Evolutionary conservation across 352 stramenopile species (phyloP).

Genomic region (Globisporangium paroecandrum): DNA sequence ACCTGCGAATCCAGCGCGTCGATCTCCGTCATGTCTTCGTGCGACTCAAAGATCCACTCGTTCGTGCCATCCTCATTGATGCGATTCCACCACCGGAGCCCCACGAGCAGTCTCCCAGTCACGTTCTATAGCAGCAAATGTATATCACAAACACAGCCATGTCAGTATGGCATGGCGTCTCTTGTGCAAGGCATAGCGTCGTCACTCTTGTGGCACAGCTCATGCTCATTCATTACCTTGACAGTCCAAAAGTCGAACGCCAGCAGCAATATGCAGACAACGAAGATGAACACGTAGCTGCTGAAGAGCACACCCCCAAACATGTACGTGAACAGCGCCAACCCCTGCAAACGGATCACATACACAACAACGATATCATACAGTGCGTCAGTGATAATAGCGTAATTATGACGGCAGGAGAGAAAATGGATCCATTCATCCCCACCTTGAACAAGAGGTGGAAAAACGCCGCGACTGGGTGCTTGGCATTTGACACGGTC

Average conservation of each 20-base stretch:
- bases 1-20: conserved; percentile 87
- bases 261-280: conserved; percentile 95
- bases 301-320: conserved; percentile 89
- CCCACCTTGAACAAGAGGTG: conserved; percentile 95
- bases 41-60: conserved; percentile 96
- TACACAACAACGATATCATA: neutral
- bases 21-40: conserved; percentile 89
- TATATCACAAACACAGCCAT: neutral
- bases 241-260: conserved; percentile 99
- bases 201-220: neutral
- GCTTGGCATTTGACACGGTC: conserved; percentile 75
- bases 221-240: conserved; percentile 53
- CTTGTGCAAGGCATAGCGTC: neutral
- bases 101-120: conserved; percentile 87
- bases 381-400: neutral
- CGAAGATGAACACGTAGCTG: conserved; percentile 96
- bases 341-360: conserved; percentile 19
- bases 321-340: conserved; percentile 93
- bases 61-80: conserved; percentile 94
- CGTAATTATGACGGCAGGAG: neutral
- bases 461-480: conserved; percentile 95
- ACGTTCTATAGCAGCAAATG: conserved; percentile 57
- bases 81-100: conserved; percentile 98
- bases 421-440: neutral
- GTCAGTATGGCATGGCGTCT: neutral